Evolutionary conservation across 1,284 basidiomycete genomes (phyloP).

Genomic region (Coriolopsis trogii): DNA sequence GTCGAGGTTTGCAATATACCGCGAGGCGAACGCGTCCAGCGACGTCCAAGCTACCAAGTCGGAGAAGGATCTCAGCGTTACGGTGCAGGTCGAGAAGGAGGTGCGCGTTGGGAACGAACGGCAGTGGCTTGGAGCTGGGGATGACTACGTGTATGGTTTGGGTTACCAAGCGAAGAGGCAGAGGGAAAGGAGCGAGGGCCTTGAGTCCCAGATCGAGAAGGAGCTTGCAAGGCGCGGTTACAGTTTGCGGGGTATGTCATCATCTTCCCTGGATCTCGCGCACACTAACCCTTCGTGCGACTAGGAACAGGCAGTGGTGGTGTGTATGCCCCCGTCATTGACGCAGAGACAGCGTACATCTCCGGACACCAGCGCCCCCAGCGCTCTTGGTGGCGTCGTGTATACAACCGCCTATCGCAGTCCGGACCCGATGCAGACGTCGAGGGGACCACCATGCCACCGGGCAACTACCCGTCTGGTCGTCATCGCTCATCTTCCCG

Average conservation of each 20-base stretch:
- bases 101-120: conserved; percentile 46
- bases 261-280: not conserved
- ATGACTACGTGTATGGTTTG: conserved; percentile 46
- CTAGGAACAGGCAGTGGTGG: conserved; percentile 12
- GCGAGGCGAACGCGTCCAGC: conserved; percentile 11
- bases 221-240: conserved; percentile 54
- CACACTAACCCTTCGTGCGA: conserved; percentile 11
- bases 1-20: conserved; percentile 27
- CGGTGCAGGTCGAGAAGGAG: conserved; percentile 38
- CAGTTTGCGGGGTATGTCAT: conserved; percentile 33
- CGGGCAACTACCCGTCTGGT: not conserved
- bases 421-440: conserved; percentile 37
- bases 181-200: conserved; percentile 53
- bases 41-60: conserved; percentile 1
- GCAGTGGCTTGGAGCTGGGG: conserved; percentile 56
- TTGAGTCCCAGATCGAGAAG: conserved; percentile 54
- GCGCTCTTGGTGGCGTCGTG: conserved; percentile 58
- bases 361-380: conserved; percentile 32
- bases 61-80: conserved; percentile 23
- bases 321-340: conserved; percentile 16
- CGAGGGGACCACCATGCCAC: not conserved
- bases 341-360: conserved; percentile 9
- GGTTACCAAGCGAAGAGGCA: conserved; percentile 34
- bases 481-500: conserved; percentile 20
- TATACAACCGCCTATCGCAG: conserved; percentile 57